Evolutionary conservation across 2,329 filamentous ascomycete species (phyloP).

Genomic region (Monosporascus sp.): DNA sequence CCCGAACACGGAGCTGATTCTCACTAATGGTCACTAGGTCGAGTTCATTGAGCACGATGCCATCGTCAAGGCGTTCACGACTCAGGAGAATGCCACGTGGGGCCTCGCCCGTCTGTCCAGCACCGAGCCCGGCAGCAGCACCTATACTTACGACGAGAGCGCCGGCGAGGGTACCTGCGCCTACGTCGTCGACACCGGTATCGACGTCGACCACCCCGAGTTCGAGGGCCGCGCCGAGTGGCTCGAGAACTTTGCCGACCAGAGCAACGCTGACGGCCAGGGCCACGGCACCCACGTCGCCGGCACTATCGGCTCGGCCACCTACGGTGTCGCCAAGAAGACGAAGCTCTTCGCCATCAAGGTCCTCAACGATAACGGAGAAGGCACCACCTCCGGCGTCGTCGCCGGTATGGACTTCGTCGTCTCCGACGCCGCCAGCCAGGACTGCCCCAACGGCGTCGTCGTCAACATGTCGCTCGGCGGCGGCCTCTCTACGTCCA

Average conservation of each 20-base stretch:
- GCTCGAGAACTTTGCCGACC: slow-evolving; percentile 12
- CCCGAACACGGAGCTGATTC: neutral
- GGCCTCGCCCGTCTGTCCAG: slow-evolving; percentile 17
- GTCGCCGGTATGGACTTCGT: slow-evolving; percentile 28
- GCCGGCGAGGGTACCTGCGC: slow-evolving; percentile 18
- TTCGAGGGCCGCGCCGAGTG: slow-evolving; percentile 14
- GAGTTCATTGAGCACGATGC: slow-evolving; percentile 29
- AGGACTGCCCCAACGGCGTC: slow-evolving; percentile 10
- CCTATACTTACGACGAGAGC: slow-evolving; percentile 11
- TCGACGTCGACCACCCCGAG: slow-evolving; percentile 25
- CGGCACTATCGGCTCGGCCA: slow-evolving; percentile 1
- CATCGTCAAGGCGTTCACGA: slow-evolving; percentile 18
- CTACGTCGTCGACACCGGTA: slow-evolving; percentile 37
- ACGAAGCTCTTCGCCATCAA: slow-evolving; percentile 1
- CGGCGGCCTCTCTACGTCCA: slow-evolving; percentile 3
- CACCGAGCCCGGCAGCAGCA: slow-evolving; percentile 1
- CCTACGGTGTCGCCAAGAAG: slow-evolving; percentile 5
- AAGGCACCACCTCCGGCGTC: slow-evolving; percentile 27
- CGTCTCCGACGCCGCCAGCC: slow-evolving; percentile 5
- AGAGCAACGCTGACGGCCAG: slow-evolving; percentile 9
- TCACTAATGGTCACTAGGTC: slow-evolving; percentile 17
- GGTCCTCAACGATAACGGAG: slow-evolving; percentile 7
- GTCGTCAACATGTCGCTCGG: slow-evolving; percentile 21
- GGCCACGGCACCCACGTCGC: slow-evolving; percentile 31
- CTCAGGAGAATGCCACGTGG: slow-evolving; percentile 16